These are phyloP conservation scores for Penicillium sp. DNA, from an alignment of 2,329 filamentous ascomycete species.

Conservation along the genomic window DNA sequence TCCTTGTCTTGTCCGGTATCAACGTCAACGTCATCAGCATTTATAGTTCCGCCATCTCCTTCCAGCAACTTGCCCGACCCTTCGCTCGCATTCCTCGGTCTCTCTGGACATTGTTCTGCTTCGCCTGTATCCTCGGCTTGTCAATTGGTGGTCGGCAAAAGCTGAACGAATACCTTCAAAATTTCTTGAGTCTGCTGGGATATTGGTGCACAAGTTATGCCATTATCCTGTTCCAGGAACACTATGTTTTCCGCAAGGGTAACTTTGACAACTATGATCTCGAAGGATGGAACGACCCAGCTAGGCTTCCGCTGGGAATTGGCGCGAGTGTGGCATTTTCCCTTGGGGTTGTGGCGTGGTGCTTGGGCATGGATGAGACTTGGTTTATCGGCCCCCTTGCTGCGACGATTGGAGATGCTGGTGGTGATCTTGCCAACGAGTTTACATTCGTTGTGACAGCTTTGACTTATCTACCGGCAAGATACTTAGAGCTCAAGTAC, in stretches of 20 bases:
- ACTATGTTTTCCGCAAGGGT: background rate
- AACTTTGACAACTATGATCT: background rate
- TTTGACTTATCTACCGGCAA: background rate
- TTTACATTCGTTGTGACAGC: background rate
- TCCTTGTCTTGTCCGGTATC: background rate
- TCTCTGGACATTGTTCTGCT: background rate
- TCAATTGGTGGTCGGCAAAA: background rate
- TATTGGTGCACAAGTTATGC: background rate
- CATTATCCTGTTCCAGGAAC: background rate
- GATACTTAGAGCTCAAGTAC: background rate
- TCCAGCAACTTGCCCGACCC: background rate
- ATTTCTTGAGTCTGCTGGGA: background rate
- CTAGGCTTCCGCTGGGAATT: background rate
- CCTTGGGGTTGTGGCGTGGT: background rate
- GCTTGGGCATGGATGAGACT: background rate
- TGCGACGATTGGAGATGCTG: background rate
- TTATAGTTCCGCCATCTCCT: background rate
- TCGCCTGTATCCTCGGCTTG: background rate
- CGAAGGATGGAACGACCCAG: background rate
- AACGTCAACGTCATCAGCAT: background rate
- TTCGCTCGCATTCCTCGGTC: background rate
- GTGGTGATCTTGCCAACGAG: background rate
- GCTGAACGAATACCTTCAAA: background rate
- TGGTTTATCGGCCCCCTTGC: background rate
- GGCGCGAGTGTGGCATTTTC: background rate